phyloP scores from a whole-genome alignment of 495 filamentous ascomycete species.

The Lepidopterella palustris region DNA sequence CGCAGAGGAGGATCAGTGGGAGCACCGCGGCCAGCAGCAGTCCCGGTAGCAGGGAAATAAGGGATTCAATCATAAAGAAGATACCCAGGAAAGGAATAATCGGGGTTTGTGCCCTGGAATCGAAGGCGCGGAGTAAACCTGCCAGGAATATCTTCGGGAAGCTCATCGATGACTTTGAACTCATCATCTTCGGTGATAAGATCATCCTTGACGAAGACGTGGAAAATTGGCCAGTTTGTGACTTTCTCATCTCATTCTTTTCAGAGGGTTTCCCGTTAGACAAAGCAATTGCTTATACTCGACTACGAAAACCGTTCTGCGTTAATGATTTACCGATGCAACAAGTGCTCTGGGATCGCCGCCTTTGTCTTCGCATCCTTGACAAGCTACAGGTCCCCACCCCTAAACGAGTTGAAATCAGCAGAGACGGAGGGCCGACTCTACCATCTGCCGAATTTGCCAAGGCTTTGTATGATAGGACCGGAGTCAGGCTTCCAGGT shows the following conservation, averaged over 20 bases:
- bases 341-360: conserved; percentile 92
- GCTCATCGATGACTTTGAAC: conserved; percentile 89
- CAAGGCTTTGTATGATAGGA: conserved; percentile 67
- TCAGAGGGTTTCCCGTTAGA: conserved; percentile 95
- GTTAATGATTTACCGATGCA: conserved; percentile 99
- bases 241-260: conserved; percentile 97
- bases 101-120: conserved; percentile 90
- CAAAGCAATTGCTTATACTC: conserved; percentile 91
- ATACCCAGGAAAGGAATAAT: conserved; percentile 56
- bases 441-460: conserved; percentile 69
- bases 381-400: conserved; percentile 85
- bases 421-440: conserved; percentile 82
- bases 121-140: conserved; percentile 93
- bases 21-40: conserved; percentile 72
- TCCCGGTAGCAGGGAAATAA: conserved; percentile 50
- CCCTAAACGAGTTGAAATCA: conserved; percentile 85
- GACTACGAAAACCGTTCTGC: conserved; percentile 86
- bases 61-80: conserved; percentile 39
- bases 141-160: conserved; percentile 91
- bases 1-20: conserved; percentile 65
- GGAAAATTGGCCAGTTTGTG: conserved; percentile 60
- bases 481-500: conserved; percentile 71
- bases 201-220: conserved; percentile 89
- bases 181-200: conserved; percentile 96
- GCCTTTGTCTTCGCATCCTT: conserved; percentile 78